A percentile compares a stretch with the other conserved stretches of the same genome.
phyloP scores from a whole-genome alignment of 164 flowering plant species.

The grape (Vitis vinifera) region DNA sequence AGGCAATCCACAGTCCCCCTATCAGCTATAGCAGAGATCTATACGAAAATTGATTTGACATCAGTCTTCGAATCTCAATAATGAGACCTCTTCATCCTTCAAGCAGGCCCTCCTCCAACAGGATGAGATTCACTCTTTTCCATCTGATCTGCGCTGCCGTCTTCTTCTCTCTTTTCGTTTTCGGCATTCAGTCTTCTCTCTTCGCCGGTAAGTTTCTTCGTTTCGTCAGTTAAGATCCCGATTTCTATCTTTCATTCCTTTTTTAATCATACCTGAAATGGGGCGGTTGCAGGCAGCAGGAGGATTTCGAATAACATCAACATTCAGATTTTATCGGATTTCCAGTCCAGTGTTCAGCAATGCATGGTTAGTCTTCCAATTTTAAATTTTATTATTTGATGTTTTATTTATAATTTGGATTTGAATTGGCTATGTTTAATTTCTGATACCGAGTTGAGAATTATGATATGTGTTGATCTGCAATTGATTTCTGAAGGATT shows the following conservation, averaged over 20 bases:
- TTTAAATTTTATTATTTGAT: too few relatives aligned
- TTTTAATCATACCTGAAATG: neutral
- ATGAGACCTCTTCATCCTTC: conserved; percentile 20
- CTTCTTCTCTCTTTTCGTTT: conserved; percentile 57
- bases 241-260: neutral
- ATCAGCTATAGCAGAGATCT: too few relatives aligned
- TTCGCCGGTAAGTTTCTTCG: conserved; percentile 30
- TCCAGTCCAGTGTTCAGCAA: conserved; percentile 75
- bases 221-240: neutral
- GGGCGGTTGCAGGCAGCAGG: neutral
- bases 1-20: too few relatives aligned
- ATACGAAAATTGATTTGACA: too few relatives aligned
- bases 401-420: neutral
- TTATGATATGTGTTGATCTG: too few relatives aligned
- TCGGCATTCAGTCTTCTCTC: conserved; percentile 60
- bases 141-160: conserved; percentile 56
- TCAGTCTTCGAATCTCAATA: neutral
- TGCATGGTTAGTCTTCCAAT: conserved; percentile 63
- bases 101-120: neutral
- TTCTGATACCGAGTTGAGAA: too few relatives aligned
- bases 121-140: conserved; percentile 37
- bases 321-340: conserved; percentile 47
- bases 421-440: too few relatives aligned
- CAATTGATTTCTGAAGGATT: too few relatives aligned
- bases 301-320: neutral